Evolutionary conservation across 306 rosid species (phyloP).

Genomic region (Gastrolobium bilobum): DNA sequence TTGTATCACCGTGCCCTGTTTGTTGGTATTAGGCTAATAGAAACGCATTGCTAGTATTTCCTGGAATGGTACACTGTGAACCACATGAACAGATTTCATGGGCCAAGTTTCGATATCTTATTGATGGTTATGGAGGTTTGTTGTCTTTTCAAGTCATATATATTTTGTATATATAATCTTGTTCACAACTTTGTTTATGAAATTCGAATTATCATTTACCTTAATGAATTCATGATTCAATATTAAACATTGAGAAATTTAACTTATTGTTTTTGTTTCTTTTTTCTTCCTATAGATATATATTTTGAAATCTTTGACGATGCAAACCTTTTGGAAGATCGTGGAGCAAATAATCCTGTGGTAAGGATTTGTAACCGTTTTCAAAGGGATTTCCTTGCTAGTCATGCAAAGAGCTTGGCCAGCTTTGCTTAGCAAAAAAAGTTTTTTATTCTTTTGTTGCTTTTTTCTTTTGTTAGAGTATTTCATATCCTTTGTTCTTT

Average conservation of each 20-base stretch:
- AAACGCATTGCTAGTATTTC: conserved; percentile 85
- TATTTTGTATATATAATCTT: conserved; percentile 1
- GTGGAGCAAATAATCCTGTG: conserved; percentile 81
- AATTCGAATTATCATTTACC: conserved; percentile 43
- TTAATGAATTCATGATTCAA: conserved; percentile 22
- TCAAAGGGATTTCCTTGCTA: conserved; percentile 9
- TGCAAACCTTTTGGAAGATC: conserved; percentile 85
- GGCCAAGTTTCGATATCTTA: conserved; percentile 74
- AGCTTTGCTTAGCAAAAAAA: conserved; percentile 32
- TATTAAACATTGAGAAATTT: conserved; percentile 16
- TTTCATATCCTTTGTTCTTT: background rate
- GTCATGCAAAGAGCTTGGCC: conserved; percentile 33
- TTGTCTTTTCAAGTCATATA: conserved; percentile 36
- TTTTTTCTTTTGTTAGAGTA: background rate
- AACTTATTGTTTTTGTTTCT: conserved; percentile 16
- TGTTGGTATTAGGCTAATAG: conserved; percentile 74
- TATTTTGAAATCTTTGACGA: conserved; percentile 78
- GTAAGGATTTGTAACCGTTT: conserved; percentile 62
- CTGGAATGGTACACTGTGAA: conserved; percentile 87
- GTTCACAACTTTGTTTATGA: conserved; percentile 25
- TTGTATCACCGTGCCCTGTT: conserved; percentile 50
- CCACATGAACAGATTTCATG: conserved; percentile 90
- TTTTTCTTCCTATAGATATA: conserved; percentile 64
- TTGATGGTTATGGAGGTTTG: conserved; percentile 85
- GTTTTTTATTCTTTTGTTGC: background rate